These are phyloP conservation scores for Cicer bijugum DNA, from an alignment of 306 rosid genomes.

Conservation along the genomic window DNA sequence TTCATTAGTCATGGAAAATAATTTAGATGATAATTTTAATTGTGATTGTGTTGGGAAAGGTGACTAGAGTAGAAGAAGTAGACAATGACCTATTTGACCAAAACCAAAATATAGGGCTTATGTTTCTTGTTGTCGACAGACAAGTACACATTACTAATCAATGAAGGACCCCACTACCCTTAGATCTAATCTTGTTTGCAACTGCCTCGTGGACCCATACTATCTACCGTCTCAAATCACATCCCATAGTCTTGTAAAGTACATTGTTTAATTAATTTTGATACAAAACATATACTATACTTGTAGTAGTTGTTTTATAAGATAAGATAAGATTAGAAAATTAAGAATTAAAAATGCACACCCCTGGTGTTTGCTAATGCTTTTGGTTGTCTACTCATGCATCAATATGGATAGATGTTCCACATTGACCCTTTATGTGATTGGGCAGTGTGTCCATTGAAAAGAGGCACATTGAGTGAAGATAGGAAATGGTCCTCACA, in stretches of 20 bases:
- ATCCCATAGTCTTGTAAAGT: no score
- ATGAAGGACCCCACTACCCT: background rate
- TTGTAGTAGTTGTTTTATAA: background rate
- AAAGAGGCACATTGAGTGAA: conserved; percentile 4
- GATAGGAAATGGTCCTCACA: conserved; percentile 7
- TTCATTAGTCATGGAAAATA: no score
- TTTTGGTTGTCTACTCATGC: conserved; percentile 35
- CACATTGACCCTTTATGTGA: conserved; percentile 13
- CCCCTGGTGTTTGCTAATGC: conserved; percentile 36
- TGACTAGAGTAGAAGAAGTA: background rate
- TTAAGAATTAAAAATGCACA: background rate
- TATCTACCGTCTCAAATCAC: background rate
- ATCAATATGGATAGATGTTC: background rate
- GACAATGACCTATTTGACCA: conserved; percentile 47
- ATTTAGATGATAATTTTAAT: no score
- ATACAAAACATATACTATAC: no score
- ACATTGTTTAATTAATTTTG: no score
- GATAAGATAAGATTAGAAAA: background rate
- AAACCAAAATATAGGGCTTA: conserved; percentile 14
- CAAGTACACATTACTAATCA: conserved; percentile 34
- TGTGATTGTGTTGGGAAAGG: background rate
- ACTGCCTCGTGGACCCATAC: background rate
- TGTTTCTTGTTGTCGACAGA: conserved; percentile 28
- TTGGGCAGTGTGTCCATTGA: conserved; percentile 45
- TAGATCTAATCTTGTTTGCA: background rate